Evolutionary conservation across 345 rosid genomes (phyloP).

Genomic region (Luvunga scandens): DNA sequence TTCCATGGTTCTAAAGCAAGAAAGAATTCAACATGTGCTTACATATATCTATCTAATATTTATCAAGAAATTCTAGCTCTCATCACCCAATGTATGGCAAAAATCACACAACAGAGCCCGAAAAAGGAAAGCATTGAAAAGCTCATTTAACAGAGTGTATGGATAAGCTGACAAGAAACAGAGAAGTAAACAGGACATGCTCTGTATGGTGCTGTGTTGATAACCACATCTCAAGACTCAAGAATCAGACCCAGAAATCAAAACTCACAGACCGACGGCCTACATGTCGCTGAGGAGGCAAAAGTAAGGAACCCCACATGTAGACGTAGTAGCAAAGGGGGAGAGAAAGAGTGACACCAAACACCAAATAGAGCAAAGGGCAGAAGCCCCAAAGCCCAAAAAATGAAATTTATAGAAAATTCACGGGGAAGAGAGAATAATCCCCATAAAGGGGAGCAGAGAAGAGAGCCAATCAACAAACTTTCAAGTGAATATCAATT

Average conservation of each 20-base stretch:
- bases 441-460: constrained; percentile 24
- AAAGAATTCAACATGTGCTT: constrained; percentile 23
- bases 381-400: constrained; percentile 20
- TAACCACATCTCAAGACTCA: constrained; percentile 32
- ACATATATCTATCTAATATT: neutral
- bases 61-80: neutral
- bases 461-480: constrained; percentile 23
- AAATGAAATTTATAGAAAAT: constrained; percentile 16
- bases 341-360: neutral
- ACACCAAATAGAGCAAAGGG: constrained; percentile 14
- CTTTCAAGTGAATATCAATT: constrained; percentile 9
- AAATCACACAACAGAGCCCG: constrained; percentile 18
- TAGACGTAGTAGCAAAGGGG: neutral
- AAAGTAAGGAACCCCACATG: constrained; percentile 42
- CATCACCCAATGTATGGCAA: constrained; percentile 17
- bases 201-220: constrained; percentile 22
- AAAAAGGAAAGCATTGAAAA: constrained; percentile 28
- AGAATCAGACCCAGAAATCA: constrained; percentile 18
- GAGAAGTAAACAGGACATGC: constrained; percentile 30
- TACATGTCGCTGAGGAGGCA: constrained; percentile 38
- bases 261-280: constrained; percentile 32
- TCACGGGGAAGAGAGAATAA: constrained; percentile 41
- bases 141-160: constrained; percentile 27
- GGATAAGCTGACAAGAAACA: constrained; percentile 32
- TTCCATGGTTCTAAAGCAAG: constrained; percentile 55